Evolutionary conservation across 257 asterid genomes (phyloP).

Genomic region (Ligustrum vulgare): DNA sequence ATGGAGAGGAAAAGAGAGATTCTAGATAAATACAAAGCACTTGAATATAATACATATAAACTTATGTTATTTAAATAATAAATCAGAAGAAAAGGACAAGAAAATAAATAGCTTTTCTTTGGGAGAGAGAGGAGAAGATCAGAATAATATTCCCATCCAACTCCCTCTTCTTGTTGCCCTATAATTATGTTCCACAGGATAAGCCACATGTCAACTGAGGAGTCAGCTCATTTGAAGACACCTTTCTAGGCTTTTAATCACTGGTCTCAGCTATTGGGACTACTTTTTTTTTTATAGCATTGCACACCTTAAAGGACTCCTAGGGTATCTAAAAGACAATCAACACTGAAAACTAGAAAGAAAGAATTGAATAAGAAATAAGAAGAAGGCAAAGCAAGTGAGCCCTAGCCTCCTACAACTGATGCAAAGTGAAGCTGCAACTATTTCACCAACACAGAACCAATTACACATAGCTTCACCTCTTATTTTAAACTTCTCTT

Average conservation of each 20-base stretch:
- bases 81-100: not conserved
- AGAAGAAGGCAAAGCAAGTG: not conserved
- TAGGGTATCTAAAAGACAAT: not conserved
- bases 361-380: not conserved
- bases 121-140: not conserved
- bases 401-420: not conserved
- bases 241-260: not conserved
- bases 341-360: not conserved
- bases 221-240: not conserved
- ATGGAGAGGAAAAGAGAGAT: not conserved
- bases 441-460: not conserved
- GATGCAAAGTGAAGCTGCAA: not conserved
- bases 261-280: not conserved
- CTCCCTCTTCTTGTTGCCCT: not conserved
- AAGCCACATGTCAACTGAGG: not conserved
- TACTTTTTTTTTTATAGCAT: not conserved
- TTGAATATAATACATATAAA: not conserved
- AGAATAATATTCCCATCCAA: not conserved
- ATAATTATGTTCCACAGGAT: not conserved
- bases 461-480: not conserved
- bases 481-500: not conserved
- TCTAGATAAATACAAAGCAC: not conserved
- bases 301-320: not conserved
- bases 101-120: not conserved
- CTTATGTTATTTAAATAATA: not conserved